phyloP scores from a whole-genome alignment of 2,329 filamentous ascomycete genomes.

The Mollisia scopiformis region DNA sequence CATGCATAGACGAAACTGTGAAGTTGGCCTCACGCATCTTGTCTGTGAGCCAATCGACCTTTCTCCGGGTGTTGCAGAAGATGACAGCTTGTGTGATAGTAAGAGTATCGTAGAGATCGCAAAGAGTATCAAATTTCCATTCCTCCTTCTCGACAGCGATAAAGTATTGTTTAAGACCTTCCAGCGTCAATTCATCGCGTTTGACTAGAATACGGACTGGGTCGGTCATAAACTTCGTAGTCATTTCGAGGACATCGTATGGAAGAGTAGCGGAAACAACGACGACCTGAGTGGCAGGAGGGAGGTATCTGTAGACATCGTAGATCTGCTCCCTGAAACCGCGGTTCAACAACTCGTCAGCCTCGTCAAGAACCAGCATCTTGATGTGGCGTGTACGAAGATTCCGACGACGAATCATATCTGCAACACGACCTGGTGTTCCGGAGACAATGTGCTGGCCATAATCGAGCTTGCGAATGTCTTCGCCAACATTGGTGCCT shows the following conservation, averaged over 20 bases:
- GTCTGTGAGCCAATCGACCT: slow-evolving; percentile 99
- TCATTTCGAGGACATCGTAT: slow-evolving; percentile 98
- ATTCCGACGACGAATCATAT: slow-evolving; percentile 78
- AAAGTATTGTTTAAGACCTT: slow-evolving; percentile 98
- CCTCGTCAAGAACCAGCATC: slow-evolving; percentile 78
- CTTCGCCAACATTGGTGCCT: slow-evolving; percentile 95
- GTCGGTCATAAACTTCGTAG: slow-evolving; percentile 99
- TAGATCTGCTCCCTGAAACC: slow-evolving; percentile 99
- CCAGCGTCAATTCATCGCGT: slow-evolving; percentile 96
- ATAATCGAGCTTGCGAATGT: slow-evolving; percentile 96
- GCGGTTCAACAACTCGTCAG: slow-evolving; percentile 82
- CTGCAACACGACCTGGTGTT: slow-evolving; percentile 93
- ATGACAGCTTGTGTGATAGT: slow-evolving; percentile 99
- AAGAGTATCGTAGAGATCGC: slow-evolving; percentile 96
- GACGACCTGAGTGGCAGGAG: slow-evolving; percentile 96
- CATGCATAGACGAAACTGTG: slow-evolving; percentile 98
- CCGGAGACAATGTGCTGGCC: slow-evolving; percentile 97
- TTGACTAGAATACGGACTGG: slow-evolving; percentile 96
- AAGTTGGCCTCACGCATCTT: slow-evolving; percentile 99
- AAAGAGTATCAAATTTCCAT: slow-evolving; percentile 99
- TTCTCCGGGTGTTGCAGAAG: slow-evolving; percentile 98
- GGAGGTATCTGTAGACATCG: slow-evolving; percentile 96
- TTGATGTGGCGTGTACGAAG: slow-evolving; percentile 76
- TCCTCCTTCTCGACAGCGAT: slow-evolving; percentile 99
- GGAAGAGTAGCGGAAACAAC: slow-evolving; percentile 96